Base-by-base conservation (phyloP, 805 yeast species). In the Spencermartinsiella europaea region DNA sequence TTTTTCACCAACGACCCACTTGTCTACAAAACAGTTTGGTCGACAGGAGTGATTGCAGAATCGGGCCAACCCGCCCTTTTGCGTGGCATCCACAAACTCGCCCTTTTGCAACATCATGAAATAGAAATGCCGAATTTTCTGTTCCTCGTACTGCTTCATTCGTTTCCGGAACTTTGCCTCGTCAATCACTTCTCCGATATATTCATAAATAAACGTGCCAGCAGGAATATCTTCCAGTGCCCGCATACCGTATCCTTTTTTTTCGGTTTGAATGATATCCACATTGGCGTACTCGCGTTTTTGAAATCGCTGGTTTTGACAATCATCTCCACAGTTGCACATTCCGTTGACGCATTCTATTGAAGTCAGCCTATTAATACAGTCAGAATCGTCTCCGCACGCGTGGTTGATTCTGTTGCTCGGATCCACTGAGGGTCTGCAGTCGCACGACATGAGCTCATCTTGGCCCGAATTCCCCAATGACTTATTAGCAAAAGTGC, bases 71-170 rank as follows among this genome's bases (percentile, higher is more conserved):
- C 88, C 79, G 5, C 98, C 99, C 67, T 79, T 84, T 41, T 75
- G 75, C 1, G 98, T 91, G 40, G 99, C 99, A 66, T 91, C 99
- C 48, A 91, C 87, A 61, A 89, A 93, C 61, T 91, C 91, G 49
- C 88, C 89, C 63, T 82, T 85, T 57, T 88, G 93, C 49, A 90
- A 74, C 96, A 87, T 87, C 97, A 90, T 90, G 65, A 90, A 90
- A 67, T 90, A 90, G 58, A 90, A 90, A 66, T 90, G 97, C 63
- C 79, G 79, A 51, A 82, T 72, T 3, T 81, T 78, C 57, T 75
- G 75, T 33, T 71, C 67, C 58, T 85, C 95, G 64, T 91, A 91
- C 38, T 75, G 76, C 36, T 78, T 70, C 83, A 83, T 85, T 50
- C 96, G 75, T 41, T 71, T 71, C 42, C 87, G 72, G 64, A 90